phyloP scores from a whole-genome alignment of 1,284 basidiomycete genomes.

The Leccinum griseonigrum region DNA sequence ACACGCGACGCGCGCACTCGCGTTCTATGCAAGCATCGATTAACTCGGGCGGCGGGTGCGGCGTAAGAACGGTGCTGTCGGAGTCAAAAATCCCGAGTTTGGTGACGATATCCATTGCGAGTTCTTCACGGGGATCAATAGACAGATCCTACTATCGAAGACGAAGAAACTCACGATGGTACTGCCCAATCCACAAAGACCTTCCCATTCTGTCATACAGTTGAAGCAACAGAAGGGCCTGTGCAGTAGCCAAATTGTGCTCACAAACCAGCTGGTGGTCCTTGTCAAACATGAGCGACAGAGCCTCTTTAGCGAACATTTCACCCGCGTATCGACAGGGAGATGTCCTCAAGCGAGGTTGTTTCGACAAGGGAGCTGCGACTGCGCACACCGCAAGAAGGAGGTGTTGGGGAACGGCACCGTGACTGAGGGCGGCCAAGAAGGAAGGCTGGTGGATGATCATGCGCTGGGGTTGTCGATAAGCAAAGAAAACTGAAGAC shows the following conservation, averaged over 20 bases:
- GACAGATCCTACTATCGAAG: slow-evolving; percentile 10
- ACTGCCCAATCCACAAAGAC: slow-evolving; percentile 32
- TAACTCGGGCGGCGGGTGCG: slow-evolving; percentile 49
- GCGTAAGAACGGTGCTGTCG: slow-evolving; percentile 52
- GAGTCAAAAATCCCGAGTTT: slow-evolving; percentile 59
- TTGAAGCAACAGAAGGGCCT: slow-evolving; percentile 69
- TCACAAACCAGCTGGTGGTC: slow-evolving; percentile 54
- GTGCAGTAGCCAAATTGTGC: slow-evolving; percentile 58
- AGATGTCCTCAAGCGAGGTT: slow-evolving; percentile 54
- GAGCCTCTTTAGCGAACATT: slow-evolving; percentile 64
- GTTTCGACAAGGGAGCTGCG: slow-evolving; percentile 69
- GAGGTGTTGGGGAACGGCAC: slow-evolving; percentile 63
- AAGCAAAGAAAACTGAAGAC: slow-evolving; percentile 71
- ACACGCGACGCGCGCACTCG: slow-evolving; percentile 70
- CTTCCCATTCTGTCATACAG: slow-evolving; percentile 61
- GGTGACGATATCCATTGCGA: slow-evolving; percentile 65
- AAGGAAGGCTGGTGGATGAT: slow-evolving; percentile 77
- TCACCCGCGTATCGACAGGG: slow-evolving; percentile 67
- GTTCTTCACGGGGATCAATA: slow-evolving; percentile 41
- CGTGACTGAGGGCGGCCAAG: slow-evolving; percentile 57
- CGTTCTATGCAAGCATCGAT: slow-evolving; percentile 61
- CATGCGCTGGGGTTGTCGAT: slow-evolving; percentile 70
- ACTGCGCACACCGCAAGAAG: slow-evolving; percentile 71
- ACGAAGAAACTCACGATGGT: slow-evolving; percentile 26
- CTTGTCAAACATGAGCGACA: slow-evolving; percentile 67